These are phyloP conservation scores for Lentithecium fluviatile DNA, from an alignment of 495 filamentous ascomycete genomes.

Conservation along the genomic window DNA sequence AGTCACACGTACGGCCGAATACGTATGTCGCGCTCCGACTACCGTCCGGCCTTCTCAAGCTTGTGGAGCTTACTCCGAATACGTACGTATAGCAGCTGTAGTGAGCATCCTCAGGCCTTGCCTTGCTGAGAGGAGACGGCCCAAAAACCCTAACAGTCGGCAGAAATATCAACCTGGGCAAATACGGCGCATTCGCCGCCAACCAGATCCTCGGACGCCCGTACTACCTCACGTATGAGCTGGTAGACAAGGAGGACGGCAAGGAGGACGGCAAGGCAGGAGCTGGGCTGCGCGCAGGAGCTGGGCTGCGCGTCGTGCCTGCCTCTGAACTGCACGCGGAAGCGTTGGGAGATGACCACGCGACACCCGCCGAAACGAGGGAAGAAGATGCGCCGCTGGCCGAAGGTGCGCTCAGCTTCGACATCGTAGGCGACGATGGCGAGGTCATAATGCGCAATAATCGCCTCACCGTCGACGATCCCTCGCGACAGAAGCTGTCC, in stretches of 20 bases:
- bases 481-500: constrained; percentile 75
- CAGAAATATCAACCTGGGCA: constrained; percentile 80
- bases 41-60: constrained; percentile 63
- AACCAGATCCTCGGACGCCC: constrained; percentile 86
- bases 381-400: constrained; percentile 45
- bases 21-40: constrained; percentile 64
- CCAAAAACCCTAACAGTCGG: constrained; percentile 28
- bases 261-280: too few relatives aligned
- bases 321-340: constrained; percentile 80
- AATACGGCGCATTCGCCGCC: constrained; percentile 82
- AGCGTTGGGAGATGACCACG: constrained; percentile 56
- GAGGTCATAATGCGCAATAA: constrained; percentile 73
- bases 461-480: constrained; percentile 74
- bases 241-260: constrained; percentile 65
- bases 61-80: constrained; percentile 68
- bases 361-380: constrained; percentile 47
- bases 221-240: constrained; percentile 85
- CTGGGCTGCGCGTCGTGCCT: constrained; percentile 73
- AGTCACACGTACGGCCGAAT: constrained; percentile 58
- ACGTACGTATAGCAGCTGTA: constrained; percentile 60
- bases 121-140: constrained; percentile 4
- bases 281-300: constrained; percentile 60
- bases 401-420: constrained; percentile 52
- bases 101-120: constrained; percentile 37
- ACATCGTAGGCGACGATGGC: constrained; percentile 53